Evolutionary conservation across 164 flowering plant species (phyloP).

Genomic region (Taxillus chinensis): DNA sequence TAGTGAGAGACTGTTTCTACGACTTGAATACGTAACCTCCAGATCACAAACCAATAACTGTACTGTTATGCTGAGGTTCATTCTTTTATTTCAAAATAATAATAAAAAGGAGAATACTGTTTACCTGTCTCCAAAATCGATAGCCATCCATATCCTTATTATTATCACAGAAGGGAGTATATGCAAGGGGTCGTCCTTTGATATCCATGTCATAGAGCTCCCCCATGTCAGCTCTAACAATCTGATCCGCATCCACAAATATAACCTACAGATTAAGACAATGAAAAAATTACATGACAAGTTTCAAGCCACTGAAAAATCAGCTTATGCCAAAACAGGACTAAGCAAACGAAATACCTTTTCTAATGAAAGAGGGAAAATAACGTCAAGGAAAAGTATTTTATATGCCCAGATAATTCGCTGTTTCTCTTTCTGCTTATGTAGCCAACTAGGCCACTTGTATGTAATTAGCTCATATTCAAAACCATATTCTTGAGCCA

Average conservation of each 20-base stretch:
- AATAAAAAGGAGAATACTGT: neutral
- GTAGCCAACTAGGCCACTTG: conserved; percentile 99
- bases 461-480: conserved; percentile 89
- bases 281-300: neutral
- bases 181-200: conserved; percentile 87
- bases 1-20: too few relatives aligned
- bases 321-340: neutral
- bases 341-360: conserved; percentile 40
- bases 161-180: conserved; percentile 97
- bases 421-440: conserved; percentile 96
- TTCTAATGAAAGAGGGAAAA: conserved; percentile 90
- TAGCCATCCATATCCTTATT: conserved; percentile 99
- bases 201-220: conserved; percentile 97
- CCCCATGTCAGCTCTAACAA: conserved; percentile 94
- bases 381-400: conserved; percentile 95
- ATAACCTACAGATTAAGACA: conserved; percentile 59
- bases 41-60: too few relatives aligned
- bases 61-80: too few relatives aligned
- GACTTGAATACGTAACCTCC: too few relatives aligned
- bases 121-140: conserved; percentile 97
- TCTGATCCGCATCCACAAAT: conserved; percentile 98
- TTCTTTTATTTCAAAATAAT: neutral
- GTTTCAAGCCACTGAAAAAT: neutral
- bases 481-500: conserved; percentile 91
- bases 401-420: conserved; percentile 98